phyloP scores from a whole-genome alignment of 2,329 filamentous ascomycete genomes.

The Xylaria sp. region DNA sequence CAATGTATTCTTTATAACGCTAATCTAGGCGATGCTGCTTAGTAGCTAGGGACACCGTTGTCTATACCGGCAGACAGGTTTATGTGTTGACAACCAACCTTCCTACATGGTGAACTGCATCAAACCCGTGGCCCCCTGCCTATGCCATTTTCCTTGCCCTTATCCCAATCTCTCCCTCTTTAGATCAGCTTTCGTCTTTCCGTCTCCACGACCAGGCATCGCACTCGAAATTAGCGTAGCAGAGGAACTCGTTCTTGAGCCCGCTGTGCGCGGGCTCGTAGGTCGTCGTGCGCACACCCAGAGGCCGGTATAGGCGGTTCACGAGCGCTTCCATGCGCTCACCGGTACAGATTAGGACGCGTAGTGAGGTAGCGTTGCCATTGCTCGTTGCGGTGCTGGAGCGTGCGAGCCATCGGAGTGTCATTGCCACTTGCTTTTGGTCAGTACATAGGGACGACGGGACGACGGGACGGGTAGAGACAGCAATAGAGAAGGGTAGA shows the following conservation, averaged over 20 bases:
- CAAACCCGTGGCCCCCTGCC: background rate
- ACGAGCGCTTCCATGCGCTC: conserved; percentile 77
- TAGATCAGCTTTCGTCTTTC: background rate
- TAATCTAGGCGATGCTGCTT: background rate
- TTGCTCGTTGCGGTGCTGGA: conserved; percentile 29
- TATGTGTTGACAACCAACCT: background rate
- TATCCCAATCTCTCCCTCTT: background rate
- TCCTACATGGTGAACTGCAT: background rate
- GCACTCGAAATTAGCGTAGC: conserved; percentile 81
- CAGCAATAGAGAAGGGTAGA: conserved; percentile 8
- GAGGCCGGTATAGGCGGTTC: conserved; percentile 70
- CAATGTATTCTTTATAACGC: background rate
- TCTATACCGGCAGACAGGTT: background rate
- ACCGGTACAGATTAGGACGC: conserved; percentile 77
- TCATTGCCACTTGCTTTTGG: conserved; percentile 70
- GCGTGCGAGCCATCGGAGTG: conserved; percentile 76
- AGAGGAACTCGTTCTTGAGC: conserved; percentile 82
- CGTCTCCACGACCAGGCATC: conserved; percentile 56
- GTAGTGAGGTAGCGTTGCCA: conserved; percentile 36
- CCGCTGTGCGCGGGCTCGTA: conserved; percentile 78
- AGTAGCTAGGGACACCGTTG: background rate
- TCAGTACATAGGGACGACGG: background rate
- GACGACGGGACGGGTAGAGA: background rate
- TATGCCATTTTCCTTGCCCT: background rate
- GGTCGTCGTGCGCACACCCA: conserved; percentile 71